Percentiles rank a stretch among this genome's conserved stretches.
phyloP scores from a whole-genome alignment of 768 basidiomycete genomes.

The Rhodotorula diobovata region DNA sequence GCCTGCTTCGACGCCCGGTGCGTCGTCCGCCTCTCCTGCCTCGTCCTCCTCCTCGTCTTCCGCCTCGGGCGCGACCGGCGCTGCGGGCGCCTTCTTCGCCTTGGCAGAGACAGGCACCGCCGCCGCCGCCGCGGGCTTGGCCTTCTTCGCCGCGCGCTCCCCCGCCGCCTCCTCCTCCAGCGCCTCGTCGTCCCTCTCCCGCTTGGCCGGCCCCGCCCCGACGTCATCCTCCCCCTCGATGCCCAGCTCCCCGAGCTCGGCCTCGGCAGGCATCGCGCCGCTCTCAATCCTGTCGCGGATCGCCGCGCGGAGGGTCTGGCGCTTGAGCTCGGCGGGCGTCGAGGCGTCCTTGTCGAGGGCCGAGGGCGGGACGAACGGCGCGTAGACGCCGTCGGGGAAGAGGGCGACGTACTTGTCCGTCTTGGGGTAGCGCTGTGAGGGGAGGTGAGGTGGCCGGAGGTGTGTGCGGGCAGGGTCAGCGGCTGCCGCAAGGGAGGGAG shows the following conservation, averaged over 20 bases:
- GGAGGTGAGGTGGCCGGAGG: too few relatives aligned
- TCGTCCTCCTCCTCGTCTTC: slow-evolving; percentile 1
- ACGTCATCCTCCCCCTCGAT: slow-evolving; percentile 47
- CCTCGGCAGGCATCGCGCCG: slow-evolving; percentile 59
- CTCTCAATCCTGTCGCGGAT: slow-evolving; percentile 60
- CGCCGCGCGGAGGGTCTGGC: slow-evolving; percentile 53
- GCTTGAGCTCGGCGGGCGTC: slow-evolving; percentile 36
- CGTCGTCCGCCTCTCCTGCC: slow-evolving; percentile 1
- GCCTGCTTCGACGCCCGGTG: not conserved
- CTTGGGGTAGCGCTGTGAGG: slow-evolving; percentile 70
- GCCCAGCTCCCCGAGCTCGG: slow-evolving; percentile 54
- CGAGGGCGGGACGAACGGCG: slow-evolving; percentile 2
- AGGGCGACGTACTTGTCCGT: slow-evolving; percentile 82
- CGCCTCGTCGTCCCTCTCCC: slow-evolving; percentile 44
- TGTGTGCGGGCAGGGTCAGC: not conserved
- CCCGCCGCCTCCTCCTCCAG: not conserved
- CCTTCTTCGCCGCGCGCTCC: slow-evolving; percentile 10
- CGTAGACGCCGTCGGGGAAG: slow-evolving; percentile 56
- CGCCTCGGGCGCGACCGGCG: too few relatives aligned
- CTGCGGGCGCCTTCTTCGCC: not conserved
- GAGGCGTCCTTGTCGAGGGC: slow-evolving; percentile 53
- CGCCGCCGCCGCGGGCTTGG: not conserved
- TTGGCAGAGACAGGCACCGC: too few relatives aligned
- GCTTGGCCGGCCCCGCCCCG: slow-evolving; percentile 42
- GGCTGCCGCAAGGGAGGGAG: not conserved